Evolutionary conservation across 805 yeast species (phyloP), one percentile per base, ranked within the genome.

Genomic region (Kuraishia ogatae): DNA sequence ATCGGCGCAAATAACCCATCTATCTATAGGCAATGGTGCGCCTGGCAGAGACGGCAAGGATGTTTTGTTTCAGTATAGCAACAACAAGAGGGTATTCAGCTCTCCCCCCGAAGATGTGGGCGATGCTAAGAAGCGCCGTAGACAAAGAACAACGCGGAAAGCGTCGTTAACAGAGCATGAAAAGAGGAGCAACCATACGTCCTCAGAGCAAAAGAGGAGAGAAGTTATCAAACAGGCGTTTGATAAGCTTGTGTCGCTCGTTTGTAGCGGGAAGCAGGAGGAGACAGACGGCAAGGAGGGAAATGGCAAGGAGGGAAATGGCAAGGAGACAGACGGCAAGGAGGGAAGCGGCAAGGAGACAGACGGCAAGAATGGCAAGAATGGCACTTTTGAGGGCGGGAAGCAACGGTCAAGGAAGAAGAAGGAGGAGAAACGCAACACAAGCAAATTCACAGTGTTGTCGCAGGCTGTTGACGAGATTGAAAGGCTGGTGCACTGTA

Each of bases 121-220:
- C 17, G 50, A 48, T 5, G 29, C 22, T 2, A 22, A 22, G 50
- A 17, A 48, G 29, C 28, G 8, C 26, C 50, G 20, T 17, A 51
- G 26, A 23, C 26, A 13, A 35, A 23, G 29, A 15, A 28, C 28
- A 2, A 17, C 23, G 20, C 17, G 35, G 46, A 50, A 39, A 53
- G 21, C 50, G 2, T 23, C 64, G 19, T 63, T 72, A 23, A 55
- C 66, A 5, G 66, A 63, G 50, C 65, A 69, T 50, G 74, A 74
- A 57, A 71, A 67, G 55, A 62, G 73, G 50, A 52, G 59, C 35
- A 66, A 69, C 53, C 78, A 74, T 59, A 68, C 73, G 10, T 61
- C 66, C 22, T 67, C 72, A 23, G 78, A 74, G 59, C 75, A 73
- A 58, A 66, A 64, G 55, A 61, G 78, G 29, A 62, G 78, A 50